A percentile compares a stretch with the other conserved stretches of the same genome.
Evolutionary conservation across 2,329 filamentous ascomycete genomes (phyloP).

Genomic region (Penicillium brevicompactum): DNA sequence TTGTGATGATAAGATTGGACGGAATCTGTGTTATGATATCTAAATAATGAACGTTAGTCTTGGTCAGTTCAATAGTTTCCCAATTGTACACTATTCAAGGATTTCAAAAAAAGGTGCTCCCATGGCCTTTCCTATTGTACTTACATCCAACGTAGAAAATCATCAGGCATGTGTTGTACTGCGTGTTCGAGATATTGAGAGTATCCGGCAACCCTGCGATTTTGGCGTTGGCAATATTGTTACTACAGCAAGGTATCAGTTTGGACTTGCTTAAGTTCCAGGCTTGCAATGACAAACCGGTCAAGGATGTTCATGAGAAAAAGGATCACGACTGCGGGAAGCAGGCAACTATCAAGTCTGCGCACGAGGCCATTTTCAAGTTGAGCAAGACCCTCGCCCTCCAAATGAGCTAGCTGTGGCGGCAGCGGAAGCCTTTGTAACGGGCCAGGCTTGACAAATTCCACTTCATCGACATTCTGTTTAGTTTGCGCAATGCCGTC

Average conservation of each 20-base stretch:
- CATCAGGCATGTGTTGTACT: conserved; percentile 12
- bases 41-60: neutral
- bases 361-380: conserved; percentile 7
- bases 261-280: neutral
- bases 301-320: conserved; percentile 14
- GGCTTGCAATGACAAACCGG: neutral
- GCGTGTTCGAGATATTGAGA: conserved; percentile 3
- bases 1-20: conserved; percentile 52
- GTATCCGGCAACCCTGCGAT: conserved; percentile 7
- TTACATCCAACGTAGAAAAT: conserved; percentile 14
- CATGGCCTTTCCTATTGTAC: too few relatives aligned
- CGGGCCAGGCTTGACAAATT: conserved; percentile 4
- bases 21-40: conserved; percentile 37
- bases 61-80: too few relatives aligned
- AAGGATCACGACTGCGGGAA: conserved; percentile 9
- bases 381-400: neutral
- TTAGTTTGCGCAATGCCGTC: conserved; percentile 3
- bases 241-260: neutral
- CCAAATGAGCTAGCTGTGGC: conserved; percentile 1
- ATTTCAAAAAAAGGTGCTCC: too few relatives aligned
- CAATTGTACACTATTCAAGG: too few relatives aligned
- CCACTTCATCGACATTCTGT: neutral
- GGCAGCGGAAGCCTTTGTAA: conserved; percentile 9
- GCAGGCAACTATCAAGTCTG: conserved; percentile 7
- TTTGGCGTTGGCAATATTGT: conserved; percentile 13